A percentile compares a stretch with the other conserved stretches of the same genome.
Conservation (phyloP, 768 basidiomycete species). For the Russula sp. region DNA sequence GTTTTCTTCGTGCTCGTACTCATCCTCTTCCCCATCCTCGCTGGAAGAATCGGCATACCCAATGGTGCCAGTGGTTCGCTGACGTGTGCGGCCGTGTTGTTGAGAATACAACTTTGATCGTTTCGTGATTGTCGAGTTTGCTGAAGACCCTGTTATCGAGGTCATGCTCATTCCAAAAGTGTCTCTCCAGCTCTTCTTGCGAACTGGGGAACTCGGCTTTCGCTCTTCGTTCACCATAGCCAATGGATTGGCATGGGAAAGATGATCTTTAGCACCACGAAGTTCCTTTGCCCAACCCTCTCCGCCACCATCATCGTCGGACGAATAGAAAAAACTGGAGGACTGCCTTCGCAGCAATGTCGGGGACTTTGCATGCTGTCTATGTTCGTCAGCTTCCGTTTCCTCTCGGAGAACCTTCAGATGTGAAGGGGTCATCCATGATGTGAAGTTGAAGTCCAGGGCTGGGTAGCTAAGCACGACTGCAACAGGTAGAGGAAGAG, state of each 20-base stretch:
- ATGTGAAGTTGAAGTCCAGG: constrained; percentile 96
- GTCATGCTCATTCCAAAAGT: constrained; percentile 28
- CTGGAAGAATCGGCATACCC: constrained; percentile 16
- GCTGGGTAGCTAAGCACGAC: constrained; percentile 88
- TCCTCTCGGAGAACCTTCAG: constrained; percentile 81
- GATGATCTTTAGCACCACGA: constrained; percentile 49
- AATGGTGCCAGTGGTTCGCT: neutral
- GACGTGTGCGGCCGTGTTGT: neutral
- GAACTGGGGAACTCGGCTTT: constrained; percentile 26
- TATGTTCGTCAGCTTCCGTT: constrained; percentile 24
- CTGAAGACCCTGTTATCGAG: constrained; percentile 22
- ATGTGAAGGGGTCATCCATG: constrained; percentile 89
- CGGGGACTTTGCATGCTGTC: constrained; percentile 20
- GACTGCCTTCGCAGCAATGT: constrained; percentile 45
- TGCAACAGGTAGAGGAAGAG: constrained; percentile 68
- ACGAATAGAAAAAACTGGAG: constrained; percentile 67
- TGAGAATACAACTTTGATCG: constrained; percentile 22
- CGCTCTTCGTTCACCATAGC: constrained; percentile 75
- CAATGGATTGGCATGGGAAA: constrained; percentile 84
- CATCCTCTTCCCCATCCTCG: constrained; percentile 32
- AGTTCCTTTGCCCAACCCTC: constrained; percentile 25
- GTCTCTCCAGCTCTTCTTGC: constrained; percentile 32
- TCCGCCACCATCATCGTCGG: constrained; percentile 58
- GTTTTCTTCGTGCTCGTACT: constrained; percentile 51
- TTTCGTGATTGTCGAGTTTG: constrained; percentile 7